Percentiles rank a stretch among this genome's conserved stretches.
Evolutionary conservation across 495 filamentous ascomycete species (phyloP).

Genomic region (Tuber calosporum): DNA sequence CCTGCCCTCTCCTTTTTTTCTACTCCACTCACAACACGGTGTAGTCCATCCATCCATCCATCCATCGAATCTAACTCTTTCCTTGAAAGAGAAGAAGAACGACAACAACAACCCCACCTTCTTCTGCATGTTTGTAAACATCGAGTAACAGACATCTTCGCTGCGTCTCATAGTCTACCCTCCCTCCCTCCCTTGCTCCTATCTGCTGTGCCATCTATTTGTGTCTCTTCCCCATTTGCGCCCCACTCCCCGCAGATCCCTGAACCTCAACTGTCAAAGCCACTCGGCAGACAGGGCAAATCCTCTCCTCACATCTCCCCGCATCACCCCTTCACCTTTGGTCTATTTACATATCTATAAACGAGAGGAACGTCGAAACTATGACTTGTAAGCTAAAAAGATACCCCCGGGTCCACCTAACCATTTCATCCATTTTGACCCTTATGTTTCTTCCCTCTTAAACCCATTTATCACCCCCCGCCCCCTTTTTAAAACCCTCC

Average conservation of each 20-base stretch:
- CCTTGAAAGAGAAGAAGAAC: neutral
- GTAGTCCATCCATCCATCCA: neutral
- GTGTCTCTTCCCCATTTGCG: constrained; percentile 5
- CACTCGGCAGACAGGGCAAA: neutral
- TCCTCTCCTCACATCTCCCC: neutral
- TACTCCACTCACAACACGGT: neutral
- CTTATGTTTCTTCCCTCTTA: constrained; percentile 10
- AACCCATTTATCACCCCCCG: constrained; percentile 2
- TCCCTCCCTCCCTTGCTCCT: neutral
- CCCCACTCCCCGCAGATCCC: constrained; percentile 1
- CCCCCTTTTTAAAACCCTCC: constrained; percentile 8
- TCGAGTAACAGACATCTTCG: neutral
- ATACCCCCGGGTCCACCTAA: constrained; percentile 5
- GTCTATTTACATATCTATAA: neutral
- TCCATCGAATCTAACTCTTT: neutral
- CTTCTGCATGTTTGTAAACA: constrained; percentile 2
- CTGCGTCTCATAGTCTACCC: constrained; percentile 3
- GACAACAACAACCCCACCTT: neutral
- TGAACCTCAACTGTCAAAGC: neutral
- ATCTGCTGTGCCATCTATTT: constrained; percentile 4
- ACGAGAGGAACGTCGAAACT: constrained; percentile 11
- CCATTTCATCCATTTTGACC: neutral
- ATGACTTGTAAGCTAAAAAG: constrained; percentile 36
- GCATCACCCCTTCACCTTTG: neutral
- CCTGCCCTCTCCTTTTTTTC: neutral